Evolutionary conservation across 768 basidiomycete genomes (phyloP).

Genomic region (Asterophora parasitica): DNA sequence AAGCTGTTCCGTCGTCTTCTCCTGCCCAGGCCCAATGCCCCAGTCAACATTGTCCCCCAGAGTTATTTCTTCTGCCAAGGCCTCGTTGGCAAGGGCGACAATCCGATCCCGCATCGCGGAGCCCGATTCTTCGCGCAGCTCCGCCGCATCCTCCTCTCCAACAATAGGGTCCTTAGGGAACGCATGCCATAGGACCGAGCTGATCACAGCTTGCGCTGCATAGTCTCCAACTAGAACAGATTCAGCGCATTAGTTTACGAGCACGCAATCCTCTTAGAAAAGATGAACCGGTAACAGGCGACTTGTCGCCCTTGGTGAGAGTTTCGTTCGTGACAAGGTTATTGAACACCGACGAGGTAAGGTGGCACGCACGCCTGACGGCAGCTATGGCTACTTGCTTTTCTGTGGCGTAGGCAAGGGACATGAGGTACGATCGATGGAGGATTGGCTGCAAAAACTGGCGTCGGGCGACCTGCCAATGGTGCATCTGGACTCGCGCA

Average conservation of each 20-base stretch:
- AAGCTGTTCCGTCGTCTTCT: slow-evolving; percentile 52
- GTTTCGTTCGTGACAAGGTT: slow-evolving; percentile 83
- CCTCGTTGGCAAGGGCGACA: slow-evolving; percentile 77
- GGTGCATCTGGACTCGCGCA: slow-evolving; percentile 9
- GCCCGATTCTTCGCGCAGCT: slow-evolving; percentile 52
- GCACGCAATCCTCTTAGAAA: background rate
- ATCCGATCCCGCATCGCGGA: slow-evolving; percentile 56
- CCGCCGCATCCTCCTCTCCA: slow-evolving; percentile 90
- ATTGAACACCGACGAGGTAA: slow-evolving; percentile 85
- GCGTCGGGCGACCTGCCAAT: slow-evolving; percentile 13
- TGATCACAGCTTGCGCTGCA: slow-evolving; percentile 89
- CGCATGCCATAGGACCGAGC: slow-evolving; percentile 64
- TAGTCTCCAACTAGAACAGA: slow-evolving; percentile 76
- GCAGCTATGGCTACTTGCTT: slow-evolving; percentile 81
- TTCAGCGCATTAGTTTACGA: slow-evolving; percentile 1
- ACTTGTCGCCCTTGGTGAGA: slow-evolving; percentile 86
- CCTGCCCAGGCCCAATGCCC: slow-evolving; percentile 64
- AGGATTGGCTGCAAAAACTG: slow-evolving; percentile 13
- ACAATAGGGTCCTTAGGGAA: slow-evolving; percentile 89
- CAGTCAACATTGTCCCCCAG: slow-evolving; percentile 60
- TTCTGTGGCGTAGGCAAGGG: slow-evolving; percentile 56
- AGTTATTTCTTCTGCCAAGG: slow-evolving; percentile 50
- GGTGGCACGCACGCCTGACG: slow-evolving; percentile 77
- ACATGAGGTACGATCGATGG: slow-evolving; percentile 38
- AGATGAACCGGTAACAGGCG: slow-evolving; percentile 75